Percentiles rank a stretch among this genome's conserved stretches.
Conservation (phyloP, 495 filamentous ascomycete species). For the Hypoxylon lienhwacheense region DNA sequence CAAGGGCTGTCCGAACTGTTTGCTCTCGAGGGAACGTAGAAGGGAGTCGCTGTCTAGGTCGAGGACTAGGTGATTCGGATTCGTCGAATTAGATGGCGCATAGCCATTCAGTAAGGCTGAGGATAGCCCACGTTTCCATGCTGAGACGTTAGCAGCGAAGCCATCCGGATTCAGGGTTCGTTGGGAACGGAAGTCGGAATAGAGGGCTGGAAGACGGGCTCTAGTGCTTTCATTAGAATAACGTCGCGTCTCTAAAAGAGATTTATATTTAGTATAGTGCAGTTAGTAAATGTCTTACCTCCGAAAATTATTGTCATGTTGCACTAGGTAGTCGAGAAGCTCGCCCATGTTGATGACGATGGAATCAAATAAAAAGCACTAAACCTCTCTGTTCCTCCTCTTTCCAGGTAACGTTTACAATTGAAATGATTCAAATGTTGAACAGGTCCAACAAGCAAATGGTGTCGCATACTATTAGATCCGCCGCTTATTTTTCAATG, state of each 20-base stretch:
- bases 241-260: background rate
- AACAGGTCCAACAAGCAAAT: conserved; percentile 1
- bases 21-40: conserved; percentile 67
- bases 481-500: background rate
- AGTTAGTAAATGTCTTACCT: conserved; percentile 36
- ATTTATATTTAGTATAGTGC: background rate
- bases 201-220: conserved; percentile 85
- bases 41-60: conserved; percentile 66
- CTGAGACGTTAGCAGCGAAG: conserved; percentile 78
- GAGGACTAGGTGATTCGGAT: conserved; percentile 61
- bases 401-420: background rate
- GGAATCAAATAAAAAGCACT: background rate
- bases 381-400: background rate
- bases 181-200: conserved; percentile 86
- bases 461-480: background rate
- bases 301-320: conserved; percentile 50
- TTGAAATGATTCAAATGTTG: too few relatives aligned
- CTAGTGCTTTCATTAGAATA: conserved; percentile 43
- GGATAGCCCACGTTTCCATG: conserved; percentile 78
- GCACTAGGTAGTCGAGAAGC: conserved; percentile 50
- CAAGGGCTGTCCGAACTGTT: conserved; percentile 82
- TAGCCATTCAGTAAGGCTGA: conserved; percentile 66
- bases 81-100: conserved; percentile 41
- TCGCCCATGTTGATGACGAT: conserved; percentile 37
- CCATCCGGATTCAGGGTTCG: conserved; percentile 85